Evolutionary conservation across 2,329 filamentous ascomycete species (phyloP).

Genomic region (Colletotrichum viniferum): DNA sequence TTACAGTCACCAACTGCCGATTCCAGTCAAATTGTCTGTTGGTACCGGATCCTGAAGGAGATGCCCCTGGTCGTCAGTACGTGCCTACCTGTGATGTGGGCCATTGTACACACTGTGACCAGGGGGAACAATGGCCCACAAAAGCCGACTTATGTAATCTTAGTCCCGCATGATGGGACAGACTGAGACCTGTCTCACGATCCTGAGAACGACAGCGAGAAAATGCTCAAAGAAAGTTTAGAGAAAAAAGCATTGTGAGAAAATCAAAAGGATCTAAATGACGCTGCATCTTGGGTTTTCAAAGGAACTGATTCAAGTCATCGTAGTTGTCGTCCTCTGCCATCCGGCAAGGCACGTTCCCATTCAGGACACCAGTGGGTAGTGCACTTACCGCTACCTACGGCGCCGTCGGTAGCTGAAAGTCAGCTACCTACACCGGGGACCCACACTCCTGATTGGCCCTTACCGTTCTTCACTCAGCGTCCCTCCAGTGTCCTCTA

Average conservation of each 20-base stretch:
- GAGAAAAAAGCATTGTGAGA: rapidly evolving
- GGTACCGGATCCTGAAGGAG: not conserved
- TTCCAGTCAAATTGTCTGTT: not conserved
- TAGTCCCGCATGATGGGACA: not conserved
- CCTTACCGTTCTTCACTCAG: too few species aligned
- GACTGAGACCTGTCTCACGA: not conserved
- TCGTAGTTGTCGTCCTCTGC: not conserved
- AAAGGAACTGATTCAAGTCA: not conserved
- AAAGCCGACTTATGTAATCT: not conserved
- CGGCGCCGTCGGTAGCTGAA: too few species aligned
- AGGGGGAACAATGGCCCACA: not conserved
- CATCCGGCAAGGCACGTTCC: too few species aligned
- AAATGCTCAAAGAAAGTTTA: not conserved
- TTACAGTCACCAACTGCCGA: not conserved
- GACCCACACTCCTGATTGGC: too few species aligned
- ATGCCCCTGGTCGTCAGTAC: not conserved
- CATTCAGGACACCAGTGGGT: too few species aligned
- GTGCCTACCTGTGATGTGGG: not conserved
- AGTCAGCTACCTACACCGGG: too few species aligned
- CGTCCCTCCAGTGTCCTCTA: too few species aligned
- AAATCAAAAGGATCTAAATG: not conserved
- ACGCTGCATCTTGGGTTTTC: not conserved
- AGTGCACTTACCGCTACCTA: too few species aligned
- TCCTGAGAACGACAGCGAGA: not conserved
- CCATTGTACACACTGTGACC: not conserved